Percentiles rank a stretch among this genome's conserved stretches.
Conservation (phyloP, 2,329 filamentous ascomycete species). For the Arthrobotrys musiformis region DNA sequence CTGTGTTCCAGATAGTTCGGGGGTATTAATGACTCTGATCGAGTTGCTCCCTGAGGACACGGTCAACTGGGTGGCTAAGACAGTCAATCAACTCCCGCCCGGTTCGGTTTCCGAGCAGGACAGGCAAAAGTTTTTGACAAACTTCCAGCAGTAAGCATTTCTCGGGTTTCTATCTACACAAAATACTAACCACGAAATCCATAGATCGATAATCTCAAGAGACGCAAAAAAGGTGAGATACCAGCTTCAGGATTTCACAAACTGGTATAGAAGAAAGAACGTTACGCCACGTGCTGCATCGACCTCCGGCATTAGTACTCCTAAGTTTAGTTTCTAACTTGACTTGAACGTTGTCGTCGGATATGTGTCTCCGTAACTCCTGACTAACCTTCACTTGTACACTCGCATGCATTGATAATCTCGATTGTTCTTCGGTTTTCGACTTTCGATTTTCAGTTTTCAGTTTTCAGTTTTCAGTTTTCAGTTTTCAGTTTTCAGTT, state of each 20-base stretch:
- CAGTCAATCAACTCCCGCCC: constrained; percentile 82
- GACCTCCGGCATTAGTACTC: constrained; percentile 51
- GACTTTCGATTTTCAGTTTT: too few relatives aligned
- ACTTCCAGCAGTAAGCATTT: constrained; percentile 73
- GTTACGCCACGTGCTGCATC: constrained; percentile 79
- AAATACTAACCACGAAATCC: background rate
- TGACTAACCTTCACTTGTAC: constrained; percentile 3
- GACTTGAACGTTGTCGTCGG: background rate
- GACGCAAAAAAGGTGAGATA: constrained; percentile 60
- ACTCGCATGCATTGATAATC: constrained; percentile 12
- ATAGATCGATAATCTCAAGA: constrained; percentile 57
- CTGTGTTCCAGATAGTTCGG: constrained; percentile 93
- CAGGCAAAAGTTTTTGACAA: constrained; percentile 80
- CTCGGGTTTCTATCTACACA: background rate
- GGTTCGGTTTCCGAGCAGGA: constrained; percentile 84
- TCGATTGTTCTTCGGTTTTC: background rate
- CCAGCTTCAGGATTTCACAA: constrained; percentile 91
- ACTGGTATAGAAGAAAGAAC: constrained; percentile 89
- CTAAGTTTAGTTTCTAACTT: constrained; percentile 45
- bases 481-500: too few relatives aligned
- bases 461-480: too few relatives aligned
- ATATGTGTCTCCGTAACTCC: constrained; percentile 4
- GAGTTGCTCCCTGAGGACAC: constrained; percentile 84
- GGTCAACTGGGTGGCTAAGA: constrained; percentile 82
- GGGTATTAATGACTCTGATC: constrained; percentile 88